phyloP scores from a whole-genome alignment of 2,329 filamentous ascomycete species.

The Leptographium wingfieldii region DNA sequence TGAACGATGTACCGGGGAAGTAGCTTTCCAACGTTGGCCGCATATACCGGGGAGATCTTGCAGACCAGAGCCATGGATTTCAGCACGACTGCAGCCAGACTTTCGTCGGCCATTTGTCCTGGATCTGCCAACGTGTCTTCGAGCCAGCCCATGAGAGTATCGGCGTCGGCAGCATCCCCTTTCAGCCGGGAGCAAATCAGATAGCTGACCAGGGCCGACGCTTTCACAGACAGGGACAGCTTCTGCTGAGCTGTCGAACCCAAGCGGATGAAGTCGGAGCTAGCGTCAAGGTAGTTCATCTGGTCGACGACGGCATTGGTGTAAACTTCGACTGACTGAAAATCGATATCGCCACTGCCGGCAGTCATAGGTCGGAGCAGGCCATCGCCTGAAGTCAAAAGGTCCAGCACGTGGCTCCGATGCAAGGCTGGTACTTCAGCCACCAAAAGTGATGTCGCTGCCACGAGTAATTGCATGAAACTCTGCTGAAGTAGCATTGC shows the following conservation, averaged over 20 bases:
- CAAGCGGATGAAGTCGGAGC: constrained; percentile 78
- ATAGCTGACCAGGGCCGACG: constrained; percentile 68
- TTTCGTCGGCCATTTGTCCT: constrained; percentile 68
- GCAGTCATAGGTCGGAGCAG: constrained; percentile 29
- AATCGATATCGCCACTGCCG: constrained; percentile 36
- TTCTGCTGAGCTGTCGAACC: constrained; percentile 78
- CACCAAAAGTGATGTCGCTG: constrained; percentile 62
- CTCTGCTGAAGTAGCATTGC: constrained; percentile 84
- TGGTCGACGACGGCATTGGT: constrained; percentile 67
- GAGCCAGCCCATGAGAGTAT: constrained; percentile 72
- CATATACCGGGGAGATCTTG: constrained; percentile 57
- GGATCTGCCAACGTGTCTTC: constrained; percentile 70
- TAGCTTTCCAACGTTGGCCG: constrained; percentile 63
- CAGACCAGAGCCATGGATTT: constrained; percentile 74
- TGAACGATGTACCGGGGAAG: constrained; percentile 84
- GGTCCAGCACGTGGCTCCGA: constrained; percentile 56
- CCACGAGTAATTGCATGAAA: constrained; percentile 74
- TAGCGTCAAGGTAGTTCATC: constrained; percentile 76
- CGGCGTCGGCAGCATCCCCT: constrained; percentile 66
- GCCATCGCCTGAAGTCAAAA: constrained; percentile 47
- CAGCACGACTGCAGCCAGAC: constrained; percentile 64
- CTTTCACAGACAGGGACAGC: constrained; percentile 76
- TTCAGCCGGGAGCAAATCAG: constrained; percentile 76
- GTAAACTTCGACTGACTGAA: constrained; percentile 47
- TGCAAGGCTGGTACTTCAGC: constrained; percentile 47